These are phyloP conservation scores for Turritis glabra DNA, from an alignment of 345 rosid genomes.

Conservation along the genomic window DNA sequence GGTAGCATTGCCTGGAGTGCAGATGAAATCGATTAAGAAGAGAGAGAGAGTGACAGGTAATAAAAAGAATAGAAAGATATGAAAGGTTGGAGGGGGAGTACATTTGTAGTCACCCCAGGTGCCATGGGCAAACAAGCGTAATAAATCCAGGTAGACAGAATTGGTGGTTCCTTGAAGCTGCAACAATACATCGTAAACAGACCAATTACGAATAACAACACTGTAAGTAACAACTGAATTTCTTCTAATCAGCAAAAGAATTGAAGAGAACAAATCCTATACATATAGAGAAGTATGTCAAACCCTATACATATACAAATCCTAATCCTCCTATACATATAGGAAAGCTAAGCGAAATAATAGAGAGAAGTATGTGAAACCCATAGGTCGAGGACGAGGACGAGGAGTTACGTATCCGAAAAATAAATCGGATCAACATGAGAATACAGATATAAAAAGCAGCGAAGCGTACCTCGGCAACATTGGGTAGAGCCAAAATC, in stretches of 20 bases:
- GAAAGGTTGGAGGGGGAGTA: constrained; percentile 28
- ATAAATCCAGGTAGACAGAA: constrained; percentile 56
- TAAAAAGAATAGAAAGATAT: background rate
- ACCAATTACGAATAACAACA: background rate
- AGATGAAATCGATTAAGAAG: background rate
- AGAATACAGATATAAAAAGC: background rate
- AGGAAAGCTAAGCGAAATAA: no score
- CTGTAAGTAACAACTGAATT: no score
- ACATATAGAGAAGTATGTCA: no score
- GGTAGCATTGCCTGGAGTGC: constrained; percentile 54
- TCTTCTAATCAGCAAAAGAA: no score
- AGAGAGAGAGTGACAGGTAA: background rate
- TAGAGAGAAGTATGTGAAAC: background rate
- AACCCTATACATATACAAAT: no score
- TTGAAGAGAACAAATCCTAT: no score
- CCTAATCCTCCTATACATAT: no score
- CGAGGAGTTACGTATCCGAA: background rate
- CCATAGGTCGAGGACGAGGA: constrained; percentile 8
- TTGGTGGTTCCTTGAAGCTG: constrained; percentile 85
- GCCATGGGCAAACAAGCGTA: constrained; percentile 87
- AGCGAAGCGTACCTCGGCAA: constrained; percentile 28
- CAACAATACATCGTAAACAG: constrained; percentile 19
- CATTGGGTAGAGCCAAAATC: constrained; percentile 39
- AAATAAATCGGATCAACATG: background rate
- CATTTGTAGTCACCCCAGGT: constrained; percentile 95